Base-by-base conservation (phyloP, 75 land plant species). In the Larix kaempferi region DNA sequence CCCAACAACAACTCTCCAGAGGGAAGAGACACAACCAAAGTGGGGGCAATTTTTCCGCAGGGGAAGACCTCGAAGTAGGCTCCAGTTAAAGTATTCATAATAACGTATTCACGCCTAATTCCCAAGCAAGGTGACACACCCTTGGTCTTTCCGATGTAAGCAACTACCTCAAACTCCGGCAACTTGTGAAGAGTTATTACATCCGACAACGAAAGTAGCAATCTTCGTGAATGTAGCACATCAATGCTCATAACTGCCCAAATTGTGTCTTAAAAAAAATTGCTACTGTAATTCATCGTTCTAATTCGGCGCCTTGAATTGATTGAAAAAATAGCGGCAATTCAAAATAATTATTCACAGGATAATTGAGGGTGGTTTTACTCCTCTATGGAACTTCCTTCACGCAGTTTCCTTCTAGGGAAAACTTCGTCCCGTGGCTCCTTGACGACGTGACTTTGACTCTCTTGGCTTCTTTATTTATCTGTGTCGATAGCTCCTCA, bases 1-100 rank as follows among this genome's bases (percentile, higher is more conserved):
- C 99, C 99, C 5, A 97, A 80, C 72, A 94, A 80, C 57, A 97
- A 90, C 73, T 95, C 94, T 35, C 92, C 99, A 57, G 88, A 86
- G 41, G 91, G 92, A 76, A 97, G 89, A 7, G 98, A 83, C 25
- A 92, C 85, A 44, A 92, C 89, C 13, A 95, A 78, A 56, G 99
- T 95, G 44, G 92, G 89, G 35, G 95, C 97, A 59, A 81, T 77
- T 79, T 93, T 86, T 22, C 99, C 99, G 4, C 98, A 94, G 59
- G 99, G 88, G 78, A 97, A 96, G 15, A 97, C 79, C 78, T 94
- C 94, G 44, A 92, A 80, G 41, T 89, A 77, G 58, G 88, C 91
- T 74, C 99, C 99, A 77, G 86, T 94, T 16, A 81, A 77, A 16
- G 85, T 81, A 81, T 92, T 97, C 75, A 97, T 59, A 66, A 97